Conservation (phyloP, 2,329 filamentous ascomycete genomes). For the Paramyrothecium roridum region DNA sequence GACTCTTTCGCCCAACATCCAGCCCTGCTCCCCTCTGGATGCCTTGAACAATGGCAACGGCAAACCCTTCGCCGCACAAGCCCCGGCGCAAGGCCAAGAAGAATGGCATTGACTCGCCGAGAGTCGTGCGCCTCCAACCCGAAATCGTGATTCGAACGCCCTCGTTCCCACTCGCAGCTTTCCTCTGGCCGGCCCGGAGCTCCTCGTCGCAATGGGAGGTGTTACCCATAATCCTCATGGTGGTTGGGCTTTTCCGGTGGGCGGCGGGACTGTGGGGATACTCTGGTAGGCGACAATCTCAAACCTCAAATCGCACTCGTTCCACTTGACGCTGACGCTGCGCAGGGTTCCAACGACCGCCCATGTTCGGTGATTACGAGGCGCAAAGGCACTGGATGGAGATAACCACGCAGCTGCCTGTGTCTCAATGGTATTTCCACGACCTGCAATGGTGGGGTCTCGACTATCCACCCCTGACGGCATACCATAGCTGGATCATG, state of each 20-base stretch:
- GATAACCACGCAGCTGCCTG: conserved; percentile 80
- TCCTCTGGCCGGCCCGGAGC: conserved; percentile 86
- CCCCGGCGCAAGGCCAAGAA: conserved; percentile 57
- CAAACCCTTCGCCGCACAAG: conserved; percentile 54
- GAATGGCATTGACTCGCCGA: conserved; percentile 35
- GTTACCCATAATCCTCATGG: conserved; percentile 83
- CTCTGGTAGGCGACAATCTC: conserved; percentile 60
- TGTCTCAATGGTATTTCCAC: conserved; percentile 97
- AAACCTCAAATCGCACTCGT: background rate
- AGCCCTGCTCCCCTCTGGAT: conserved; percentile 7
- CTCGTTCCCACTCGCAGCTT: conserved; percentile 86
- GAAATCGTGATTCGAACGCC: conserved; percentile 57
- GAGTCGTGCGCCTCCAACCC: conserved; percentile 19
- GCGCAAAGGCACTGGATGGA: conserved; percentile 99
- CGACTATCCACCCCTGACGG: conserved; percentile 95
- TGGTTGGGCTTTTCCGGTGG: conserved; percentile 89
- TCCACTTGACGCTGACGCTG: background rate
- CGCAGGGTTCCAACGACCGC: conserved; percentile 72
- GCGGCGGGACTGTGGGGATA: conserved; percentile 91
- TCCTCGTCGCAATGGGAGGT: conserved; percentile 89
- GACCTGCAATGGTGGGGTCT: conserved; percentile 97
- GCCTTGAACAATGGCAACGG: conserved; percentile 39
- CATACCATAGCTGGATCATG: conserved; percentile 96
- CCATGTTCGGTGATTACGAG: conserved; percentile 96
- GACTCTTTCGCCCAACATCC: conserved; percentile 13